These are phyloP conservation scores for Akanthomyces muscarius DNA, from an alignment of 2,329 filamentous ascomycete species.

Conservation along the genomic window DNA sequence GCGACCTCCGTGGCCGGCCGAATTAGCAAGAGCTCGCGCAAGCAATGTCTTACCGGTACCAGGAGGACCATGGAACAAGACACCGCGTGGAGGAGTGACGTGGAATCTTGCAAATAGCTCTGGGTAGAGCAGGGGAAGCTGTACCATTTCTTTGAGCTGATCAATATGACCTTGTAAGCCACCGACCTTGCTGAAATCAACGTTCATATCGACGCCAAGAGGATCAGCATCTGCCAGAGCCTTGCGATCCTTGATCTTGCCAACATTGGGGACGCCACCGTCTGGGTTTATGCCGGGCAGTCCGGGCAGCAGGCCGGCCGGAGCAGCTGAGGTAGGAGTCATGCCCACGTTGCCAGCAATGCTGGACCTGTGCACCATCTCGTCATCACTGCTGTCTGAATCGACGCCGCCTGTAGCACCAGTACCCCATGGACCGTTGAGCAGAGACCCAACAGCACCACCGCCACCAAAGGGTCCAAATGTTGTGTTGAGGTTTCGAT, in stretches of 20 bases:
- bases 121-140: conserved; percentile 87
- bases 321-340: conserved; percentile 51
- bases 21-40: conserved; percentile 86
- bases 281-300: conserved; percentile 39
- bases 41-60: conserved; percentile 98
- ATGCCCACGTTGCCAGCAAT: conserved; percentile 57
- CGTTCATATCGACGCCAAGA: conserved; percentile 84
- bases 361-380: conserved; percentile 62
- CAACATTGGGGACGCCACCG: conserved; percentile 66
- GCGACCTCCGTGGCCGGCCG: conserved; percentile 78
- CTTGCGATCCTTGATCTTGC: conserved; percentile 90
- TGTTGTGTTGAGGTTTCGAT: conserved; percentile 81
- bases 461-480: conserved; percentile 91
- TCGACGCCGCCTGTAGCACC: conserved; percentile 76
- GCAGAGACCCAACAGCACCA: conserved; percentile 65
- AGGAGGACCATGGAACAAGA: conserved; percentile 93
- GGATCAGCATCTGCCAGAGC: conserved; percentile 91
- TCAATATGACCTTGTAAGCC: conserved; percentile 92
- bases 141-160: conserved; percentile 98
- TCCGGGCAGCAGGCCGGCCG: conserved; percentile 42
- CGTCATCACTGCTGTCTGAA: conserved; percentile 96
- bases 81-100: conserved; percentile 89
- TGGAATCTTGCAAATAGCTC: conserved; percentile 90
- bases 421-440: conserved; percentile 70
- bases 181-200: conserved; percentile 92